phyloP scores from a whole-genome alignment of 495 filamentous ascomycete species.

The Mytilinidion resinicola region DNA sequence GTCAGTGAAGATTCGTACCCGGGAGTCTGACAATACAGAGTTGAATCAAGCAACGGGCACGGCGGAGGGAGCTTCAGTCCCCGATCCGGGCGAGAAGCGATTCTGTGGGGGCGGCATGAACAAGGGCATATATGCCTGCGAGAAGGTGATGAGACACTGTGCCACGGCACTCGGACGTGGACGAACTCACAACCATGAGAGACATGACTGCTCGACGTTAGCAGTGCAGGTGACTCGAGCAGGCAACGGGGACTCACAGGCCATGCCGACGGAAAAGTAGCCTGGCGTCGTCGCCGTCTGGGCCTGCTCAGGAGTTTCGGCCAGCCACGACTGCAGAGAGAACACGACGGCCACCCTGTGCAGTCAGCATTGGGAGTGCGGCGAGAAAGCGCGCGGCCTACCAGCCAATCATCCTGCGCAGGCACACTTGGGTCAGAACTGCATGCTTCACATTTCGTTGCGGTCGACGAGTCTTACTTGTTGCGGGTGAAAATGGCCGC shows the following conservation, averaged over 20 bases:
- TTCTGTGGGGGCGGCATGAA: slow-evolving; percentile 59
- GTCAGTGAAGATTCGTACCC: not conserved
- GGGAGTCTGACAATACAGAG: not conserved
- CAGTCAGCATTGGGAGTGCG: slow-evolving; percentile 7
- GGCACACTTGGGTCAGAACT: slow-evolving; percentile 2
- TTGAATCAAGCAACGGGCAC: slow-evolving; percentile 34
- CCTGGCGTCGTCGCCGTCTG: slow-evolving; percentile 63
- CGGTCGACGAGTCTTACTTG: slow-evolving; percentile 49
- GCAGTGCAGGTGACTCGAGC: slow-evolving; percentile 9
- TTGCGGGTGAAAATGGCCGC: slow-evolving; percentile 90
- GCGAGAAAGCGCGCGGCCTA: slow-evolving; percentile 36
- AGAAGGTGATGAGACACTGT: not conserved
- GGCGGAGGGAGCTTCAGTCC: slow-evolving; percentile 41
- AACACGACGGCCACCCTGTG: slow-evolving; percentile 76
- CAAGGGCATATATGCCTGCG: slow-evolving; percentile 71
- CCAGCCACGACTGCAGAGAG: slow-evolving; percentile 77
- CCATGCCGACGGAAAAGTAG: slow-evolving; percentile 80
- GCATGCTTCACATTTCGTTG: not conserved
- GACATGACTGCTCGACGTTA: slow-evolving; percentile 60
- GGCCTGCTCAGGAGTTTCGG: slow-evolving; percentile 71
- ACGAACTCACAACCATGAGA: slow-evolving; percentile 55
- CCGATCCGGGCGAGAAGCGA: slow-evolving; percentile 36
- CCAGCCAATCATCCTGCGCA: slow-evolving; percentile 68
- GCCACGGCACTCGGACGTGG: not conserved
- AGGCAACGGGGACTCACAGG: slow-evolving; percentile 50